Evolutionary conservation across 179 eudicot species (phyloP), one percentile per base, ranked within the genome.

Genomic region (Amaranthus tricolor): DNA sequence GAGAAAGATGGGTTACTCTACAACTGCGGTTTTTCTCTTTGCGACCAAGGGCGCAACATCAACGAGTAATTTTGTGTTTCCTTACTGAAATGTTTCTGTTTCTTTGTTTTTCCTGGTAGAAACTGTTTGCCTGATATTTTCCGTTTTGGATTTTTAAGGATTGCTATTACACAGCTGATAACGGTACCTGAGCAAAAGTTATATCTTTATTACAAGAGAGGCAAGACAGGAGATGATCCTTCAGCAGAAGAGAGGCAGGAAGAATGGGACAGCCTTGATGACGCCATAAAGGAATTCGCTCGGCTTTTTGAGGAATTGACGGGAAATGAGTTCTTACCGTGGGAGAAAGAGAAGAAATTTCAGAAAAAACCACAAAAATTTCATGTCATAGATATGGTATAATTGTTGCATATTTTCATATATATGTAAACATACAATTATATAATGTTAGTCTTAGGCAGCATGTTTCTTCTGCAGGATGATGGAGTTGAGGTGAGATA

Each of bases 301-400:
- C 77, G 86, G 66, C 86, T 86, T 20, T 94, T 91, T 14, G 87
- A 94, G 75, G 97, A 89, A 74, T 62, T 89, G 1, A 91, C 98
- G 0, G 96, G 96, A 43, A 91, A 90, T 5, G 85, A 88, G 69
- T 91, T 94, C 53, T 82, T 84, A 66, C 92, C 88, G 1, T 94
- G 98, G 98, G 97, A 91, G 72, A 89, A 74, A 54, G 98, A 91
- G 78, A 91, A 89, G 91, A 88, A 84, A 66, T 77, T 94, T 50
- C 84, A 88, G 62, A 93, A 93, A 87, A 85, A 87, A 67, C 83
- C 79, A 0, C 74, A 74, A 13, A 94, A 85, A 70, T 90, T 91
- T 53, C 85, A 78, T 79, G 93, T 92, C 8, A 70, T 91, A 5
- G 98, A 94, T 76, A 86, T 90, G 89, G 98, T 94, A 74, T 4